These are phyloP conservation scores for Nyctanthes arbortristis DNA, from an alignment of 257 asterid species.

Conservation along the genomic window DNA sequence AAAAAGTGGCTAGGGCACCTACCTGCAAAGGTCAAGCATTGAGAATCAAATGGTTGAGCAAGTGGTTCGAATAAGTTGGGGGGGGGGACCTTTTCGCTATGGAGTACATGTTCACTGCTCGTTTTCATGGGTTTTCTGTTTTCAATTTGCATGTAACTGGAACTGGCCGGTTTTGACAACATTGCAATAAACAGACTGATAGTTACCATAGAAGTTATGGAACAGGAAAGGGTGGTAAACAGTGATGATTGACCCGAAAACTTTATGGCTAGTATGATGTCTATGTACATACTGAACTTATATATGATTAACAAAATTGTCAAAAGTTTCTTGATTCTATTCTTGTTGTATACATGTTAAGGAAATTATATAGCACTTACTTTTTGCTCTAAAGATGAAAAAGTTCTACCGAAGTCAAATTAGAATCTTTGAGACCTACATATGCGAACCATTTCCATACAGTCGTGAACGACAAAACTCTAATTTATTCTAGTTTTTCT, in stretches of 20 bases:
- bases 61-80: too few species aligned
- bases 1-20: too few species aligned
- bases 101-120: too few species aligned
- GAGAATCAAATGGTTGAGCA: too few species aligned
- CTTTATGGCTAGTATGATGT: not conserved
- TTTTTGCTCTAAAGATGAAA: not conserved
- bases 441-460: not conserved
- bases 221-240: not conserved
- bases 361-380: not conserved
- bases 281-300: not conserved
- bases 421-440: not conserved
- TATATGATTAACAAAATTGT: not conserved
- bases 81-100: too few species aligned
- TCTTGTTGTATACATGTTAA: not conserved
- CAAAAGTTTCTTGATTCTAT: not conserved
- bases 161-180: too few species aligned
- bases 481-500: not conserved
- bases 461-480: conserved; percentile 4
- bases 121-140: too few species aligned
- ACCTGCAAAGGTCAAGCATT: too few species aligned
- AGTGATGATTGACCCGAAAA: not conserved
- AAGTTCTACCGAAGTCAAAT: not conserved
- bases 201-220: too few species aligned
- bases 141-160: too few species aligned
- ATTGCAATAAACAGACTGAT: too few species aligned